Percentiles rank a stretch among this genome's conserved stretches.
Conservation (phyloP, 2,329 filamentous ascomycete genomes). For the Sclerotinia minor region DNA sequence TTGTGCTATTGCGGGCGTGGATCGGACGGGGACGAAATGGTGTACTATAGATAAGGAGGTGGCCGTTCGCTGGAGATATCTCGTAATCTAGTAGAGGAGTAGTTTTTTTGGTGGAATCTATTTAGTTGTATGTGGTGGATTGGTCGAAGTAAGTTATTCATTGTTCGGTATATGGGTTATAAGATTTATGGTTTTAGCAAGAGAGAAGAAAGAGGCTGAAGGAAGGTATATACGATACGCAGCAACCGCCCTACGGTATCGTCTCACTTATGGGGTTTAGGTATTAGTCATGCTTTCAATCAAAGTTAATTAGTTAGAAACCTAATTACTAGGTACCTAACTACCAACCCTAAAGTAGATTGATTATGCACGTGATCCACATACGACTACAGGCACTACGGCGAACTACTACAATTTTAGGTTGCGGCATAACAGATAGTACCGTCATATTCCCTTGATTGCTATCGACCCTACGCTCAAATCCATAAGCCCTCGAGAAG, state of each 20-base stretch:
- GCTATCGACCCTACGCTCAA: not conserved
- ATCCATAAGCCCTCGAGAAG: not conserved
- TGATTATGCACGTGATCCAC: not conserved
- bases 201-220: conserved; percentile 10
- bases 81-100: conserved; percentile 26
- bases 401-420: not conserved
- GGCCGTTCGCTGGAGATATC: conserved; percentile 33
- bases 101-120: conserved; percentile 29
- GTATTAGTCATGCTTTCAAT: conserved; percentile 5
- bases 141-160: conserved; percentile 35
- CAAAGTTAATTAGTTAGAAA: not conserved
- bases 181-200: conserved; percentile 22
- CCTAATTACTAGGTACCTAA: no score
- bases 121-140: conserved; percentile 28
- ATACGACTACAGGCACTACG: not conserved
- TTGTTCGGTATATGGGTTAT: conserved; percentile 33
- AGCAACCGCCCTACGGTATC: not conserved
- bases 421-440: conserved; percentile 1
- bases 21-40: conserved; percentile 15
- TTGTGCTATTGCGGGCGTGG: conserved; percentile 3
- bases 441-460: not conserved
- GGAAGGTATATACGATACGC: conserved; percentile 13
- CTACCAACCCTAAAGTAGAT: not conserved
- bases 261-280: not conserved
- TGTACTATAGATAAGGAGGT: conserved; percentile 31